A percentile compares a stretch with the other conserved stretches of the same genome.
Evolutionary conservation across 2,329 filamentous ascomycete species (phyloP).

Genomic region (Graphilbum ipis-grandicollis): DNA sequence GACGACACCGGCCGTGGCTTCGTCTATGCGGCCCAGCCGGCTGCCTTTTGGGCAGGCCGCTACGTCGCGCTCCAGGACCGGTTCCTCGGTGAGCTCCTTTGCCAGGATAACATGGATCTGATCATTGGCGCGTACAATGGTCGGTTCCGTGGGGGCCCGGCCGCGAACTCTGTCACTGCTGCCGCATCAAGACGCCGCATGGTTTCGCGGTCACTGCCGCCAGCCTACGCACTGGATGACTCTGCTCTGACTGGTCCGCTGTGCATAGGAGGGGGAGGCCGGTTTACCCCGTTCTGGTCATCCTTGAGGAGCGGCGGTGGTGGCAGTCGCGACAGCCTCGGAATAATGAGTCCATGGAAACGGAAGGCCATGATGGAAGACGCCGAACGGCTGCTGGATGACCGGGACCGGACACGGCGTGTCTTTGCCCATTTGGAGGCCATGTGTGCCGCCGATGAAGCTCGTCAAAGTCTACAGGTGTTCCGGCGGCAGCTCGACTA

Average conservation of each 20-base stretch:
- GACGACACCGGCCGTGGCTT: background rate
- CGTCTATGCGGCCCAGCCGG: slow-evolving; percentile 22
- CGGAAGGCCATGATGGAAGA: slow-evolving; percentile 2
- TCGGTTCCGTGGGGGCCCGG: slow-evolving; percentile 2
- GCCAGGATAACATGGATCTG: slow-evolving; percentile 11
- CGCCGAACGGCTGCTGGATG: slow-evolving; percentile 13
- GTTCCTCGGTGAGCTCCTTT: slow-evolving; percentile 23
- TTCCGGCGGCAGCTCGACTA: slow-evolving; percentile 35
- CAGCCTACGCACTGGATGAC: background rate
- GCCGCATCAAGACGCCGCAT: background rate
- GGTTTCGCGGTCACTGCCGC: background rate
- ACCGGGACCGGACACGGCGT: slow-evolving; percentile 24
- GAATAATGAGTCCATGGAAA: background rate
- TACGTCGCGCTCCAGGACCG: slow-evolving; percentile 36
- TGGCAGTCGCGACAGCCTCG: background rate
- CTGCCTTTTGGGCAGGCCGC: slow-evolving; percentile 41
- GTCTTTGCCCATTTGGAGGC: slow-evolving; percentile 28
- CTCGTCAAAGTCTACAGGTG: slow-evolving; percentile 25
- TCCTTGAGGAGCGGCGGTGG: background rate
- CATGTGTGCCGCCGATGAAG: slow-evolving; percentile 28
- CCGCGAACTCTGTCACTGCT: no score
- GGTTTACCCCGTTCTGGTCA: no score
- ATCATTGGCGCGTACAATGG: slow-evolving; percentile 11
- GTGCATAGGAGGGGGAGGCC: background rate
- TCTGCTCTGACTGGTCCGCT: background rate